Base-by-base conservation (phyloP, 2,329 filamentous ascomycete species). In the Pseudocercospora ulei region DNA sequence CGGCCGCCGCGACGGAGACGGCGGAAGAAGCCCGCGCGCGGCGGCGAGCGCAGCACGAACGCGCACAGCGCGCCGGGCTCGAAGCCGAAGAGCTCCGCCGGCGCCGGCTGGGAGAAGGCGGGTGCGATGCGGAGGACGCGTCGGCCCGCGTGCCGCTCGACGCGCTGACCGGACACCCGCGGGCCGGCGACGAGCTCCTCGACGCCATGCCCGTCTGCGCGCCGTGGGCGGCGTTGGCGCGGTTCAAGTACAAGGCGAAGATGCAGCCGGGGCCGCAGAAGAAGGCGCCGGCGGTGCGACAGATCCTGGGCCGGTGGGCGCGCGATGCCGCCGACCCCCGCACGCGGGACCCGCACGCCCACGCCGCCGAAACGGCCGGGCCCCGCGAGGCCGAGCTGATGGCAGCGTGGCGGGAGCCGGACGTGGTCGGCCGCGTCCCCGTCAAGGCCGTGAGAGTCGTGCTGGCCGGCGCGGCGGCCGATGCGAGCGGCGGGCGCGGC, bases 161-260 rank as follows among this genome's bases (percentile, higher is more conserved):
- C 55, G 68, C 68, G 9, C 75, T 96, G 16, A 75, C 93, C 1
- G 86, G 86, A 9, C 79, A 73, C 1, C 83, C 87, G 0, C 66
- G 84, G 1, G 71, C 78, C 0, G 86, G 85, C 7, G 90, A 98
- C 58, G 84, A 93, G 58, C 79, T 88, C 22, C 63, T 88, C 5
- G 70, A 72, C 28, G 75, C 73, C 0, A 69, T 78, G 33, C 73
- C 75, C 1, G 65, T 79, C 4, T 76, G 73, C 38, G 75, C 75
- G 6, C 75, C 75, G 1, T 79, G 75, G 75, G 64, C 67, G n/a
- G 70, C 75, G 0, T 59, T 79, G 38, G 64, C 69, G 63, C 75
- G 73, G 39, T 82, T 81, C 64, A 95, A 95, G 64, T 96, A 95
- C 68, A 92, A 92, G 62, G 83, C 79, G 38, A 98, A 98, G 67